A percentile compares a stretch with the other conserved stretches of the same genome.
Evolutionary conservation across 228 moss, liverwort and hornwort species (phyloP).

Genomic region (Sphagnum fallax): DNA sequence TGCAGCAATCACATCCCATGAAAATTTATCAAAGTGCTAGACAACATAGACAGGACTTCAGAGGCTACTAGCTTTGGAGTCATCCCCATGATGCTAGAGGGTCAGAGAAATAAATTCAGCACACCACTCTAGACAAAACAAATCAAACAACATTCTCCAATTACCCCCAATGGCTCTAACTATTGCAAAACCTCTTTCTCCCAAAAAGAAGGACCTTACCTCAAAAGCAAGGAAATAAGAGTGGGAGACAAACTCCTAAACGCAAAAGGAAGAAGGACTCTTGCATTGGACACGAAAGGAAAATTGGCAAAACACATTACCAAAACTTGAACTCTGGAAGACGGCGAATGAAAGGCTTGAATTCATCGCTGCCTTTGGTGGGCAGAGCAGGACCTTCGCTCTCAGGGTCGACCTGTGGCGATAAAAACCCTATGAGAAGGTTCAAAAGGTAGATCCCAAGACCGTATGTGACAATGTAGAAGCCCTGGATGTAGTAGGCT

Average conservation of each 20-base stretch:
- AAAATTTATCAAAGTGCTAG: background rate
- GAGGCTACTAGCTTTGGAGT: too few relatives aligned
- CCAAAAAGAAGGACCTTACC: too few relatives aligned
- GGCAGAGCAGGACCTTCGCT: slow-evolving; percentile 93
- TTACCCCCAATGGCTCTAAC: background rate
- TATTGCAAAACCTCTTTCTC: background rate
- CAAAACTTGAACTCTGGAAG: slow-evolving; percentile 99
- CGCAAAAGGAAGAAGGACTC: background rate
- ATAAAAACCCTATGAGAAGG: slow-evolving; percentile 94
- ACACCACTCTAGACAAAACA: too few relatives aligned
- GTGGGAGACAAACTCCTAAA: background rate
- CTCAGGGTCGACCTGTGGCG: slow-evolving; percentile 98
- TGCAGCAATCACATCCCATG: background rate
- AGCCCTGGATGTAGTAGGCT: slow-evolving; percentile 91
- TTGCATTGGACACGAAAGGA: background rate
- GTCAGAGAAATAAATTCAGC: too few relatives aligned
- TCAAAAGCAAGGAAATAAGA: background rate
- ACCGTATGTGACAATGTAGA: slow-evolving; percentile 98
- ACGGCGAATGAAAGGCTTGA: slow-evolving; percentile 98
- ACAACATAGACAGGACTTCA: too few relatives aligned
- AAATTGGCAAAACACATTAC: slow-evolving; percentile 21
- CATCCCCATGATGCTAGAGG: too few relatives aligned
- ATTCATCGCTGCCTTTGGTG: slow-evolving; percentile 96
- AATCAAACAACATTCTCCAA: background rate
- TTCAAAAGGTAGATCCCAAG: slow-evolving; percentile 95